Evolutionary conservation across 2,329 filamentous ascomycete species (phyloP), one percentile per base, ranked within the genome.

Genomic region (Penicillium nordicum): DNA sequence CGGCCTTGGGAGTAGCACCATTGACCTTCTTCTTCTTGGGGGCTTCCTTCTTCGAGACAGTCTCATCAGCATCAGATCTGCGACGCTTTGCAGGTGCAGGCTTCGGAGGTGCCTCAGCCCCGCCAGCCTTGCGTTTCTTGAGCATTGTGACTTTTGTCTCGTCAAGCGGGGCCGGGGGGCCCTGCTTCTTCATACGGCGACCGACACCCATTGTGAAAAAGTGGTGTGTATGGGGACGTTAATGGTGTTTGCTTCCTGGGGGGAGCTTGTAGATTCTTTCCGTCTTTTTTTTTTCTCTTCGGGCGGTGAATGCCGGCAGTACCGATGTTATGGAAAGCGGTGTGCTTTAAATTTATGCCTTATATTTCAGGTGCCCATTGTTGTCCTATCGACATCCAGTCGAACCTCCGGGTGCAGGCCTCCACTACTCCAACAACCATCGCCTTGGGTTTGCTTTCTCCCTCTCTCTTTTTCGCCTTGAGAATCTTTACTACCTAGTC

Each of bases 111-210:
- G 63, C 62, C 63, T 86, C 87, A 40, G 85, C 85, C 66, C 89
- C 80, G 59, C 84, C 85, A 58, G 85, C 85, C 80, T 97, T 97
- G 73, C 92, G 85, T 84, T 97, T 97, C 70, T 87, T 91, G 69
- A 63, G 73, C 27, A 72, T 66, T 38, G 74, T 85, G 63, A 86
- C 84, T 71, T 76, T 78, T 21, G 75, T 79, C 65, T 96, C 90
- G 63, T 94, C 90, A 63, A 97, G 83, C 63, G 88, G 82, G 69
- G 88, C 84, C 52, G 94, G 94, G 63, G 88, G 82, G 54, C 92
- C 93, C 83, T 97, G 94, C 79, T 97, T 97, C 76, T 92, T 90
- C 88, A 97, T 95, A 69, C 92, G 90, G 73, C 92, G 89, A 74
- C 92, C 90, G 60, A 86, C 84, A 80, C 91, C 92, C 92, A 96